Percentiles rank a stretch among this genome's conserved stretches.
phyloP scores from a whole-genome alignment of 768 basidiomycete genomes.

The Suillus occidentalis region DNA sequence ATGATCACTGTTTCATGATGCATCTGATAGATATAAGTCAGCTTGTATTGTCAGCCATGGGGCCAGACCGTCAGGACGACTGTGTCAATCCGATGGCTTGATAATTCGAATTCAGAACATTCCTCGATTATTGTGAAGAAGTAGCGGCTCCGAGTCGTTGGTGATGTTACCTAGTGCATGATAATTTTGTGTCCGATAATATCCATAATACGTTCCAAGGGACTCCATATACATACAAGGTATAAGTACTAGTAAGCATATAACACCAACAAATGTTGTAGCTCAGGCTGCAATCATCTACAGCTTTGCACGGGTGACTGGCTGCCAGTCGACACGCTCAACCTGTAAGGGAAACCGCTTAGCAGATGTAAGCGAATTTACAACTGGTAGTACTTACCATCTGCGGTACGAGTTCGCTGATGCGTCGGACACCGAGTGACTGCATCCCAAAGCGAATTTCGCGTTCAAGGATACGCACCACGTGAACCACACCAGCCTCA shows the following conservation, averaged over 20 bases:
- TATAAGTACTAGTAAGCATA: neutral
- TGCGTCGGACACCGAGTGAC: conserved; percentile 64
- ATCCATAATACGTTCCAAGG: no score
- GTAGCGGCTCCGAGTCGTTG: neutral
- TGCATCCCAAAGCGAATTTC: conserved; percentile 81
- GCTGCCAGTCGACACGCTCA: conserved; percentile 64
- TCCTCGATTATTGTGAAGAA: neutral
- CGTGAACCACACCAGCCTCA: conserved; percentile 64
- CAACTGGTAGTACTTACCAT: conserved; percentile 49
- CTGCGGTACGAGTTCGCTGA: conserved; percentile 69
- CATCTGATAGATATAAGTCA: neutral
- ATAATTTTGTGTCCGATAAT: neutral
- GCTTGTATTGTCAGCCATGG: neutral
- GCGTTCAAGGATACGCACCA: conserved; percentile 65
- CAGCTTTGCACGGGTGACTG: conserved; percentile 34
- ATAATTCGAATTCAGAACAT: neutral
- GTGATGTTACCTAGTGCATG: neutral
- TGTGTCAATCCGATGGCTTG: neutral
- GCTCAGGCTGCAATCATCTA: conserved; percentile 21
- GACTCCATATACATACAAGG: no score
- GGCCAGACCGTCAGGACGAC: neutral
- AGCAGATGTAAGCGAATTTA: conserved; percentile 4
- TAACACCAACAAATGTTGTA: neutral
- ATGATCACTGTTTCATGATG: neutral
- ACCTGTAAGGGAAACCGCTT: conserved; percentile 37